Base-by-base conservation (phyloP, 768 basidiomycete genomes). In the Calocera viscosa region DNA sequence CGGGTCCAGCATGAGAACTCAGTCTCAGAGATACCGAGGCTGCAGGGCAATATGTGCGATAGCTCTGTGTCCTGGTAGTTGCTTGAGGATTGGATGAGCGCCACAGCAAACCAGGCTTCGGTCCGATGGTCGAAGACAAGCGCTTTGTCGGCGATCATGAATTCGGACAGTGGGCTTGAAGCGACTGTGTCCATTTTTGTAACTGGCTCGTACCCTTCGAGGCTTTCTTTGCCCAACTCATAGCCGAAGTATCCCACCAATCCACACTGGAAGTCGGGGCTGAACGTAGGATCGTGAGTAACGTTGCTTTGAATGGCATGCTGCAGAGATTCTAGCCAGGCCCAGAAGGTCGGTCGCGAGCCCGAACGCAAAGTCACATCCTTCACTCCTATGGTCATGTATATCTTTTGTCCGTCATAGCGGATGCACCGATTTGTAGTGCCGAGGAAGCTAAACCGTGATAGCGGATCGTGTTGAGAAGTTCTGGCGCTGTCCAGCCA, bases 201-300 rank as follows among this genome's bases (percentile, higher is more conserved):
- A 19, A 17, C 19, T 7, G 43, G 24, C 19, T 47, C 53, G 26
- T 60, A 60, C 19, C 53, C 53, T 11, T 60, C 53, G 8, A 32
- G 43, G 38, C 34, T 41, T 49, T 81, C 76, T 3, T 86, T 81
- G 14, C 90, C 91, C 19, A 91, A 78, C 74, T 91, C 91, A 72
- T 92, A 93, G 70, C 87, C 88, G 68, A 92, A 76, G 68, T 82
- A 84, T 10, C 91, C 91, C 26, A 91, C 75, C 16, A 92, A 78
- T 26, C 91, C 91, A 38, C 90, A 91, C 89, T 90, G 91, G 74
- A 92, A 92, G 53, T 32, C 30, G 53, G 53, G 14, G 22, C 26
- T 24, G 47, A 7, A 38, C 34, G 22, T 32, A 5, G 53, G 10
- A 2, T 32, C 26, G 30, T 7, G 8, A 19, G 43, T 19, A 2